Percentiles rank a stretch among this genome's conserved stretches.
These are phyloP conservation scores for Thermoascus crustaceus DNA, from an alignment of 2,329 filamentous ascomycete genomes.

Conservation along the genomic window DNA sequence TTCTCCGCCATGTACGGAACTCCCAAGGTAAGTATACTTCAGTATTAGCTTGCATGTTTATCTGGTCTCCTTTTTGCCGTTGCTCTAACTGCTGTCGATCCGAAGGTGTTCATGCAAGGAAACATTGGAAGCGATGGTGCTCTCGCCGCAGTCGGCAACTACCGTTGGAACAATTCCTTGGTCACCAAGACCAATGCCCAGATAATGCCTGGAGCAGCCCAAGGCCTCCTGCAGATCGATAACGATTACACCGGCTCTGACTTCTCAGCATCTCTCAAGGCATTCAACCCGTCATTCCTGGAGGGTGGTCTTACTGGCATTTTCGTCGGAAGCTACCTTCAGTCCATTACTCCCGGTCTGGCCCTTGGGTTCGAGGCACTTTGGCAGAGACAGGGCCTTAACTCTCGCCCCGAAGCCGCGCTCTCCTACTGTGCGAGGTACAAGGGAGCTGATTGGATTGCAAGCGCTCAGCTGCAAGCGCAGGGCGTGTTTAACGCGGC, in stretches of 20 bases:
- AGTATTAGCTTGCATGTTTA: background rate
- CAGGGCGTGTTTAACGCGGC: slow-evolving; percentile 82
- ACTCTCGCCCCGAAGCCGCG: slow-evolving; percentile 80
- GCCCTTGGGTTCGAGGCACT: slow-evolving; percentile 85
- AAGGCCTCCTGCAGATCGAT: slow-evolving; percentile 88
- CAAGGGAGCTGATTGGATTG: slow-evolving; percentile 87
- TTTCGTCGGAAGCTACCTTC: slow-evolving; percentile 90
- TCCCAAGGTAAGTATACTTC: slow-evolving; percentile 60
- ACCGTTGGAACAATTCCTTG: slow-evolving; percentile 71
- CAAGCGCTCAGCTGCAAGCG: slow-evolving; percentile 78
- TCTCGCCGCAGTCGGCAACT: slow-evolving; percentile 85
- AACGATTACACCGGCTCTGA: slow-evolving; percentile 91
- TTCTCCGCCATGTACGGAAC: slow-evolving; percentile 93
- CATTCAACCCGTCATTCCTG: slow-evolving; percentile 87
- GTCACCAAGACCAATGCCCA: slow-evolving; percentile 84
- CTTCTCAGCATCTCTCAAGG: slow-evolving; percentile 88
- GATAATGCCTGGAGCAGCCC: slow-evolving; percentile 65
- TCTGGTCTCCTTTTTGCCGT: background rate
- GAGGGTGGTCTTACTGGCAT: slow-evolving; percentile 92
- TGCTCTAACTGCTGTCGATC: slow-evolving; percentile 3
- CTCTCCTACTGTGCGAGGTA: slow-evolving; percentile 88
- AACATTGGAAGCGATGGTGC: slow-evolving; percentile 89
- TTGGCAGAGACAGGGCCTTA: slow-evolving; percentile 80
- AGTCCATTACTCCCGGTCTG: slow-evolving; percentile 80
- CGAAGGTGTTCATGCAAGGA: slow-evolving; percentile 86